Percentiles rank a stretch among this genome's conserved stretches.
phyloP scores from a whole-genome alignment of 2,329 filamentous ascomycete genomes.

The Corniculantispora saksenae region DNA sequence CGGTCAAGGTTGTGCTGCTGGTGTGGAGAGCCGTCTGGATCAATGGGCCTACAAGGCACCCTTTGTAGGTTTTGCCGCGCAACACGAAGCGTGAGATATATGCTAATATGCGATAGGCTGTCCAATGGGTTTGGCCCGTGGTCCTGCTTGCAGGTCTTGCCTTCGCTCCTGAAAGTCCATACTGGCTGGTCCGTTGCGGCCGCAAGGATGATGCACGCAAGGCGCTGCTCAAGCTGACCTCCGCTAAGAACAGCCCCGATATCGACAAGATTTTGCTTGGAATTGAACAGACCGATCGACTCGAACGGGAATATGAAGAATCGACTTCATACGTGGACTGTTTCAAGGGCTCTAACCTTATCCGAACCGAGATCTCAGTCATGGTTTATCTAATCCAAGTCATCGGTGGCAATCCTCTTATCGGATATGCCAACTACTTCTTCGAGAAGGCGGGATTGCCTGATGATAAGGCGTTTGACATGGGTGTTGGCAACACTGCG shows the following conservation, averaged over 20 bases:
- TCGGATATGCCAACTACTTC: conserved; percentile 58
- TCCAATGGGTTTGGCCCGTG: conserved; percentile 53
- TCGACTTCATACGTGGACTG: conserved; percentile 53
- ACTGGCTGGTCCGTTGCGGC: conserved; percentile 50
- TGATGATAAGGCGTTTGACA: conserved; percentile 26
- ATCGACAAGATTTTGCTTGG: conserved; percentile 48
- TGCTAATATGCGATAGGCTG: conserved; percentile 28
- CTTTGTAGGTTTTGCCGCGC: conserved; percentile 23
- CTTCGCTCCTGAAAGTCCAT: conserved; percentile 52
- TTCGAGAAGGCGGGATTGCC: conserved; percentile 35
- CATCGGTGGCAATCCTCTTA: conserved; percentile 63
- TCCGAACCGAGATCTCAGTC: conserved; percentile 57
- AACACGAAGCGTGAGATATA: background rate
- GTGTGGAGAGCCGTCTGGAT: conserved; percentile 39
- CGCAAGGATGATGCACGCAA: conserved; percentile 41
- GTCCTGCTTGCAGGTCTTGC: conserved; percentile 46
- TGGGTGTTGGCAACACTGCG: conserved; percentile 39
- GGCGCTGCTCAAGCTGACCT: conserved; percentile 46
- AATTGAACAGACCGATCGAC: conserved; percentile 59
- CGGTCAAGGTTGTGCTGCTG: conserved; percentile 48
- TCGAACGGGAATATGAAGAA: conserved; percentile 53
- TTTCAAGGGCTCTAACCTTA: conserved; percentile 48
- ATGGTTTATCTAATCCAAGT: conserved; percentile 68
- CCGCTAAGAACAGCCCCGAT: conserved; percentile 25
- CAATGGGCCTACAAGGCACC: conserved; percentile 47